These are phyloP conservation scores for Pisolithus thermaeus DNA, from an alignment of 1,284 basidiomycete species.

Conservation along the genomic window DNA sequence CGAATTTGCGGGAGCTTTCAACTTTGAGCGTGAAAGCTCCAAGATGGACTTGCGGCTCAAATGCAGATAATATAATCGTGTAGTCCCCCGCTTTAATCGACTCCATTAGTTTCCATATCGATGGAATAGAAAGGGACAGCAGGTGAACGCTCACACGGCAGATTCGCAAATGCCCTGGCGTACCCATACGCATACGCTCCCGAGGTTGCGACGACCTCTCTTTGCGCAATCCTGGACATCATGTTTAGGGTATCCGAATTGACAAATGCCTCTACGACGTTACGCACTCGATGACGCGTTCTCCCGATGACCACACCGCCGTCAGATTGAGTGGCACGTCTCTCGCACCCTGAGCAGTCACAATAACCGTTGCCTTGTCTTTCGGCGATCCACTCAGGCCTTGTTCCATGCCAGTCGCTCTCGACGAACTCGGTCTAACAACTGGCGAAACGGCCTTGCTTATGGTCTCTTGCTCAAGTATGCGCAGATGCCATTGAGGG, in stretches of 20 bases:
- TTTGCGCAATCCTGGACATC: constrained; percentile 45
- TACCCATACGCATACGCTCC: constrained; percentile 82
- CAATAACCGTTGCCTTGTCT: constrained; percentile 39
- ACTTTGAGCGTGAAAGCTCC: constrained; percentile 63
- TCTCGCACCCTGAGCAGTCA: constrained; percentile 55
- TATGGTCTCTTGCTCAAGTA: constrained; percentile 32
- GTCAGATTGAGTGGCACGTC: constrained; percentile 74
- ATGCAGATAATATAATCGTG: constrained; percentile 78
- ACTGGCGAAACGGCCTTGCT: neutral
- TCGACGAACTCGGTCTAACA: neutral
- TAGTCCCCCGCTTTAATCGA: constrained; percentile 68
- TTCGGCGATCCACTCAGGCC: constrained; percentile 7
- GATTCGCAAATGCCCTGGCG: constrained; percentile 48
- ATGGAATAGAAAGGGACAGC: neutral
- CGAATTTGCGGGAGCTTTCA: constrained; percentile 58
- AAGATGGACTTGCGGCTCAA: constrained; percentile 59
- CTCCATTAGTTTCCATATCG: neutral
- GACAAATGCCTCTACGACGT: neutral
- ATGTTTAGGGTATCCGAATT: neutral
- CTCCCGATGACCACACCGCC: constrained; percentile 70
- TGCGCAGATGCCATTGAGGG: constrained; percentile 75
- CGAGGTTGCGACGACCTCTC: constrained; percentile 67
- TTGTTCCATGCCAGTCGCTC: neutral
- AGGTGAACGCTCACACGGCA: constrained; percentile 45
- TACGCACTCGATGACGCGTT: constrained; percentile 68